These are phyloP conservation scores for Metschnikowia continentalis DNA, from an alignment of 805 yeast genomes.

Conservation along the genomic window DNA sequence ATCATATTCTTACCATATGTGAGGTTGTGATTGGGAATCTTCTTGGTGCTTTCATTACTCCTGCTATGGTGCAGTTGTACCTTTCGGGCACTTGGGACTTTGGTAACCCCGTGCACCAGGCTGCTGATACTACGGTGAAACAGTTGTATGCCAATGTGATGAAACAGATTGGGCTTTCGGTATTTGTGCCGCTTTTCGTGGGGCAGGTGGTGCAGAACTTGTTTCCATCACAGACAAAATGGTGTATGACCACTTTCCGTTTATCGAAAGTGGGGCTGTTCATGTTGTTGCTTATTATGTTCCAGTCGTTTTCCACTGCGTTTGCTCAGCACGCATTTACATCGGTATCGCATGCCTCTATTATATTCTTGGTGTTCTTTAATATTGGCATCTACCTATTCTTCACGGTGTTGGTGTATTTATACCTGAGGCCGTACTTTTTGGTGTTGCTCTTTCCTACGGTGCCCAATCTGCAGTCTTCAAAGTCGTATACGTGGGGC, in stretches of 20 bases:
- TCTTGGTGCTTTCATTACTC: slow-evolving; percentile 83
- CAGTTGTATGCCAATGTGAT: slow-evolving; percentile 68
- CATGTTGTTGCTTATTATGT: slow-evolving; percentile 74
- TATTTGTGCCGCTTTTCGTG: slow-evolving; percentile 81
- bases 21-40: slow-evolving; percentile 85
- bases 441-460: slow-evolving; percentile 39
- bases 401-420: slow-evolving; percentile 62
- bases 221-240: slow-evolving; percentile 60
- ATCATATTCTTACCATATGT: slow-evolving; percentile 70
- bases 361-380: slow-evolving; percentile 76
- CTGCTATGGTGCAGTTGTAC: slow-evolving; percentile 76
- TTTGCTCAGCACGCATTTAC: slow-evolving; percentile 79
- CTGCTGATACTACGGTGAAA: slow-evolving; percentile 43
- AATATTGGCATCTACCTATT: slow-evolving; percentile 75
- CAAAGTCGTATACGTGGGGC: slow-evolving; percentile 42
- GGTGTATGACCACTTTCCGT: slow-evolving; percentile 53
- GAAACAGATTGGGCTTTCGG: slow-evolving; percentile 82
- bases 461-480: slow-evolving; percentile 45
- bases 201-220: slow-evolving; percentile 79
- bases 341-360: slow-evolving; percentile 59
- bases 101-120: slow-evolving; percentile 66
- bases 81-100: slow-evolving; percentile 57
- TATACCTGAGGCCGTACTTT: slow-evolving; percentile 57
- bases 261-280: slow-evolving; percentile 73
- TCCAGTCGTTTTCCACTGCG: slow-evolving; percentile 80